Evolutionary conservation across 2,329 filamentous ascomycete species (phyloP), one percentile per base, ranked within the genome.

Genomic region (Didymella glomerata): DNA sequence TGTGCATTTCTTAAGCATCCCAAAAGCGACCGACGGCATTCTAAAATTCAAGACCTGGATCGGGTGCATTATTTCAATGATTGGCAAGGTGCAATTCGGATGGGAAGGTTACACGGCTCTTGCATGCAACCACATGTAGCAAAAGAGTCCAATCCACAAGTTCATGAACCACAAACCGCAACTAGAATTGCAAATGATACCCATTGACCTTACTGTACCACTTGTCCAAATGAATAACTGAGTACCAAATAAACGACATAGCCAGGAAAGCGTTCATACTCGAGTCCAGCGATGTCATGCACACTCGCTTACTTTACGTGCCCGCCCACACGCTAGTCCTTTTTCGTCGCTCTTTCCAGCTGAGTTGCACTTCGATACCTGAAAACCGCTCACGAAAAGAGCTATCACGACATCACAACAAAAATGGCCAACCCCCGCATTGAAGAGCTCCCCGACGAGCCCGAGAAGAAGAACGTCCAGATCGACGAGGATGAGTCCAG

Each of bases 341-440:
- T 44, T 52, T 52, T 52, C 18, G 38, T 44, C 27, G 18, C 30
- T 42, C 45, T 25, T 41, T 41, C 48, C 25, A 47, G 24, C 34
- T 44, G 18, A 9, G 9, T 48, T 44, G 27, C 38, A 49, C 46
- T n/a, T 40, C 24, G 32, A 24, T 47, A 50, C 38, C 62, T 61
- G n/a, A n/a, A n/a, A n/a, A n/a, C n/a, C n/a, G n/a, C n/a, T n/a
- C n/a, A n/a, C 14, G 20, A 41, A 41, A 46, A 51, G 47, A 56
- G 53, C 53, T 56, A 48, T 49, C 47, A 68, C 70, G 66, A 68
- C 49, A 49, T 50, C 54, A 68, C 70, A 66, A 72, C 68, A 71
- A 91, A 82, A 81, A 99, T 99, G 95, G 90, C 95, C 80, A 96
- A 97, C 86, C 92, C 94, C 81, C 91, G 94, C 83, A 90, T 98